These are phyloP conservation scores for Populus hybrid DNA, from an alignment of 441 rosid species.

Conservation along the genomic window DNA sequence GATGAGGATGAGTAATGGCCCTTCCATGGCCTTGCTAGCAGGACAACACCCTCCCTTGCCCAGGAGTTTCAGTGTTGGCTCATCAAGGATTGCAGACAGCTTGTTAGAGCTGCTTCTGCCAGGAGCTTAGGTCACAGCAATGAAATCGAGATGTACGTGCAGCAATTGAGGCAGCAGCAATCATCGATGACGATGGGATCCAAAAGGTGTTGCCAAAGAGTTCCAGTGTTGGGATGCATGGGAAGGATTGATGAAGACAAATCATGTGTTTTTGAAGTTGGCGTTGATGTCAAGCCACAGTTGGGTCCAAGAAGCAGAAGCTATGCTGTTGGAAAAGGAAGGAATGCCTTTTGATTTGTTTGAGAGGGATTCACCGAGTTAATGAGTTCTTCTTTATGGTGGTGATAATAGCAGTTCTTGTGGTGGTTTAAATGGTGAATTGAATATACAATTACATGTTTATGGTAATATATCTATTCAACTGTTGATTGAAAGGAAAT, in stretches of 20 bases:
- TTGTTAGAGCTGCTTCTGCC: constrained; percentile 67
- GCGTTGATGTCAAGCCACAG: constrained; percentile 18
- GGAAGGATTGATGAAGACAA: constrained; percentile 74
- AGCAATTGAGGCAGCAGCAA: constrained; percentile 26
- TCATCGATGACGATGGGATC: background rate
- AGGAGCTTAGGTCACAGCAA: constrained; percentile 54
- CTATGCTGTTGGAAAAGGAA: constrained; percentile 34
- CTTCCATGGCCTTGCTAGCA: constrained; percentile 10
- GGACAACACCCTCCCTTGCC: constrained; percentile 38
- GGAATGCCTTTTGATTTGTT: constrained; percentile 5
- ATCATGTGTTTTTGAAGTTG: constrained; percentile 30
- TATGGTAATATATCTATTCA: no score
- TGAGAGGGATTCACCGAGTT: background rate
- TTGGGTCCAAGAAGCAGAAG: constrained; percentile 56
- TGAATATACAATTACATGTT: no score
- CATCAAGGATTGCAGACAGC: constrained; percentile 59
- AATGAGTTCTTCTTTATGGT: no score
- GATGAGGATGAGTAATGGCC: constrained; percentile 23
- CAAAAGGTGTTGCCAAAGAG: constrained; percentile 54
- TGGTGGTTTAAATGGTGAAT: no score
- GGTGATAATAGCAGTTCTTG: no score
- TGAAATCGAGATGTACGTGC: constrained; percentile 50
- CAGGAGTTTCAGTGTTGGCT: constrained; percentile 54
- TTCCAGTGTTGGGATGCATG: constrained; percentile 62
- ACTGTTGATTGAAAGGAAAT: no score